These are phyloP conservation scores for Medicago arabica DNA, from an alignment of 306 rosid species.

Conservation along the genomic window DNA sequence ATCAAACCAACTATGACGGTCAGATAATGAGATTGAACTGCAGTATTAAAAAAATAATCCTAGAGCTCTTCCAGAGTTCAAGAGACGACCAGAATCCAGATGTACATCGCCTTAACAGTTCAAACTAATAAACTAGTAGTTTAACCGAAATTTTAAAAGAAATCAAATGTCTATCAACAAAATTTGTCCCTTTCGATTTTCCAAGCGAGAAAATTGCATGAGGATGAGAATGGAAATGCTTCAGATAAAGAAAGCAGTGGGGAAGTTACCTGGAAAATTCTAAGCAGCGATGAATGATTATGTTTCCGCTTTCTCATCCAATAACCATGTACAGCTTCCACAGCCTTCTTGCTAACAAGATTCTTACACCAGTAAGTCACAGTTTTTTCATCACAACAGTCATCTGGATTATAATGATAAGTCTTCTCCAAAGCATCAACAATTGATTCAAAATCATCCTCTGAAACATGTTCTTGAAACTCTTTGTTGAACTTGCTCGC, in stretches of 20 bases:
- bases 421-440: slow-evolving; percentile 77
- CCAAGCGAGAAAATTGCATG: too few species aligned
- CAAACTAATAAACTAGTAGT: too few species aligned
- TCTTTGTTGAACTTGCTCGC: slow-evolving; percentile 54
- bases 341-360: slow-evolving; percentile 50
- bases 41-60: too few species aligned
- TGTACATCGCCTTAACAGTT: too few species aligned
- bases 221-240: too few species aligned
- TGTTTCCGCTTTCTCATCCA: slow-evolving; percentile 80
- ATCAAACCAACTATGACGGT: slow-evolving; percentile 27
- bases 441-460: slow-evolving; percentile 70
- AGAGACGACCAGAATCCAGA: too few species aligned
- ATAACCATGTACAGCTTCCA: slow-evolving; percentile 61
- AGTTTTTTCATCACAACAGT: slow-evolving; percentile 54
- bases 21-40: background rate
- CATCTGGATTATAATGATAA: slow-evolving; percentile 51
- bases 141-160: too few species aligned
- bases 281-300: slow-evolving; percentile 49
- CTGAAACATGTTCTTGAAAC: slow-evolving; percentile 52
- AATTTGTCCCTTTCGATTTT: too few species aligned
- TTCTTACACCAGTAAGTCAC: slow-evolving; percentile 52
- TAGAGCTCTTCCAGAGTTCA: too few species aligned
- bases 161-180: too few species aligned
- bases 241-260: background rate
- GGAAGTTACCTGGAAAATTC: slow-evolving; percentile 75